These are phyloP conservation scores for Boletus fagicola DNA, from an alignment of 768 basidiomycete genomes.

Conservation along the genomic window DNA sequence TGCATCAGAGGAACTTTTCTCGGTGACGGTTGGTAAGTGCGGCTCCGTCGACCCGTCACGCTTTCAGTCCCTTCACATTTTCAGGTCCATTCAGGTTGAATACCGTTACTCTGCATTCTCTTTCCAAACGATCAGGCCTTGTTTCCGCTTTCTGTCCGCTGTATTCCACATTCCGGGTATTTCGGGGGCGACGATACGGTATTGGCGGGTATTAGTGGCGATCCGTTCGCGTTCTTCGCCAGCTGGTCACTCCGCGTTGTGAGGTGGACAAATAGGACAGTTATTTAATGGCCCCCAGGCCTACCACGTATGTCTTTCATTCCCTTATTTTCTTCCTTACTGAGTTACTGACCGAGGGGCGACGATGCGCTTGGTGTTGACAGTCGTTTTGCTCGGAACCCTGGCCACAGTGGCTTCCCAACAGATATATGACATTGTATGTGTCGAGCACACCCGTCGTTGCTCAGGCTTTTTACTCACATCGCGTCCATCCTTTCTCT, in stretches of 20 bases:
- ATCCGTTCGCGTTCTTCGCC: neutral
- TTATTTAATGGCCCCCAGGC: slow-evolving; percentile 18
- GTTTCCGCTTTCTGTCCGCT: neutral
- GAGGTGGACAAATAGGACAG: slow-evolving; percentile 1
- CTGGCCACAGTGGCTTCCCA: slow-evolving; percentile 38
- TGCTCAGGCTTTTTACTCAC: slow-evolving; percentile 1
- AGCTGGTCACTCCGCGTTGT: neutral
- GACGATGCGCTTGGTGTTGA: slow-evolving; percentile 20
- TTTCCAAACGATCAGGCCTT: neutral
- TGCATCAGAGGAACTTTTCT: neutral
- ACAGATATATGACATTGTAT: slow-evolving; percentile 54
- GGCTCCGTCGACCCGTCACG: neutral
- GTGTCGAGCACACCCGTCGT: slow-evolving; percentile 15
- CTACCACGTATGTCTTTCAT: slow-evolving; percentile 2
- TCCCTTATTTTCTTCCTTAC: slow-evolving; percentile 2
- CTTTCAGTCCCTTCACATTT: neutral
- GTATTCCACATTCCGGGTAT: neutral
- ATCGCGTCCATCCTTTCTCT: neutral
- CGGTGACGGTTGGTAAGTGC: neutral
- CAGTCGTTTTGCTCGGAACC: slow-evolving; percentile 16
- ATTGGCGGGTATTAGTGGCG: neutral
- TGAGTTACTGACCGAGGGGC: neutral
- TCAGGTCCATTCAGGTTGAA: neutral
- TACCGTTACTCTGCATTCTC: neutral
- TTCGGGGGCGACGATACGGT: neutral